These are phyloP conservation scores for Cronartium ribicola DNA, from an alignment of 1,284 basidiomycete species.

Conservation along the genomic window DNA sequence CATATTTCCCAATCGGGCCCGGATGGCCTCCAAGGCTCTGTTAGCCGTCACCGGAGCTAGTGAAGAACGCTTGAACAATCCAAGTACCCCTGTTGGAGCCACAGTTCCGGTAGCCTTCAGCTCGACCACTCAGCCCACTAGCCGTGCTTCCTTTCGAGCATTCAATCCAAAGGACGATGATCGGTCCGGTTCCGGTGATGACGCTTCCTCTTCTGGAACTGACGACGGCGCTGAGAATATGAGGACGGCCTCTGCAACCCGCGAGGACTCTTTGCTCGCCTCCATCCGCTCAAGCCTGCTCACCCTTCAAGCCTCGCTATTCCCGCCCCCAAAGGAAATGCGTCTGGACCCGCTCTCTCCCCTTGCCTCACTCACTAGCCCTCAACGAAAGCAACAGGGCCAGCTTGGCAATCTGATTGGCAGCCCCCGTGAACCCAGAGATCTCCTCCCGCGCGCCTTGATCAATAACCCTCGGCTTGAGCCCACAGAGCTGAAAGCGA, in stretches of 20 bases:
- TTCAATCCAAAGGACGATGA: neutral
- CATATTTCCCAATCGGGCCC: neutral
- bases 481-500: neutral
- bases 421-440: slow-evolving; percentile 34
- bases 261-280: slow-evolving; percentile 15
- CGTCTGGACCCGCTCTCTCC: slow-evolving; percentile 37
- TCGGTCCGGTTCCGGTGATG: neutral
- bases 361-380: slow-evolving; percentile 27
- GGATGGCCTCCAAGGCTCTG: slow-evolving; percentile 7
- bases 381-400: slow-evolving; percentile 24
- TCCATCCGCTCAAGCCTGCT: slow-evolving; percentile 9
- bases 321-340: slow-evolving; percentile 33
- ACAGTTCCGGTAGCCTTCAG: neutral
- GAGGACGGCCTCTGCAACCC: neutral
- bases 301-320: slow-evolving; percentile 34
- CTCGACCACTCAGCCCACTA: neutral
- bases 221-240: neutral
- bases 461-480: slow-evolving; percentile 11
- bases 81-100: neutral
- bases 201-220: neutral
- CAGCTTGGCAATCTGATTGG: slow-evolving; percentile 25
- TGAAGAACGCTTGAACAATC: neutral
- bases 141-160: neutral
- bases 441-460: slow-evolving; percentile 26
- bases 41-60: neutral